Evolutionary conservation across 2,329 filamentous ascomycete genomes (phyloP).

Genomic region (Leptodontidium sp.): DNA sequence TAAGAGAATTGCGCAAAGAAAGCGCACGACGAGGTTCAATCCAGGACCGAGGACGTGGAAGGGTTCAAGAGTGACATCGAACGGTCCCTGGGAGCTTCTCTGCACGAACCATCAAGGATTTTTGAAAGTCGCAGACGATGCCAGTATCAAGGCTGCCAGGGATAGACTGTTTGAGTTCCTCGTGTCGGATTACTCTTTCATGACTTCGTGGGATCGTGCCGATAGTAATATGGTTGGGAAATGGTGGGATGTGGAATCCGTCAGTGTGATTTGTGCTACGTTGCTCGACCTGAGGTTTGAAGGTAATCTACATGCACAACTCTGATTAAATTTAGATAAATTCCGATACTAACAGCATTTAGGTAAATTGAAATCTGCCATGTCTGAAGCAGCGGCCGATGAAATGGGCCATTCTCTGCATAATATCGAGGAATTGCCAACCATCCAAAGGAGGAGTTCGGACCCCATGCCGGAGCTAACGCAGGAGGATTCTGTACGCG

Average conservation of each 20-base stretch:
- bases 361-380: conserved; percentile 28
- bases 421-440: conserved; percentile 19
- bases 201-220: conserved; percentile 38
- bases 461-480: conserved; percentile 13
- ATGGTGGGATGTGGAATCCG: conserved; percentile 39
- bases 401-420: conserved; percentile 25
- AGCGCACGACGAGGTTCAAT: conserved; percentile 32
- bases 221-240: conserved; percentile 30
- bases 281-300: conserved; percentile 32
- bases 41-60: conserved; percentile 32
- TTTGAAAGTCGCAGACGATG: conserved; percentile 30
- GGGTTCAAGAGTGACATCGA: conserved; percentile 24
- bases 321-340: background rate
- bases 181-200: conserved; percentile 34
- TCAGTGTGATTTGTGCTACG: conserved; percentile 33
- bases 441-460: conserved; percentile 10
- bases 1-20: conserved; percentile 26
- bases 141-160: conserved; percentile 27
- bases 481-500: conserved; percentile 23
- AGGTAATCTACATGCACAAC: conserved; percentile 4
- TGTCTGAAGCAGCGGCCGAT: conserved; percentile 24
- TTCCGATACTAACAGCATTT: background rate
- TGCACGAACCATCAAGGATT: conserved; percentile 34
- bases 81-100: conserved; percentile 35
- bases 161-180: conserved; percentile 35